A percentile compares a stretch with the other conserved stretches of the same genome.
Conservation (phyloP, 2,329 filamentous ascomycete genomes). For the Colletotrichum somersetense region DNA sequence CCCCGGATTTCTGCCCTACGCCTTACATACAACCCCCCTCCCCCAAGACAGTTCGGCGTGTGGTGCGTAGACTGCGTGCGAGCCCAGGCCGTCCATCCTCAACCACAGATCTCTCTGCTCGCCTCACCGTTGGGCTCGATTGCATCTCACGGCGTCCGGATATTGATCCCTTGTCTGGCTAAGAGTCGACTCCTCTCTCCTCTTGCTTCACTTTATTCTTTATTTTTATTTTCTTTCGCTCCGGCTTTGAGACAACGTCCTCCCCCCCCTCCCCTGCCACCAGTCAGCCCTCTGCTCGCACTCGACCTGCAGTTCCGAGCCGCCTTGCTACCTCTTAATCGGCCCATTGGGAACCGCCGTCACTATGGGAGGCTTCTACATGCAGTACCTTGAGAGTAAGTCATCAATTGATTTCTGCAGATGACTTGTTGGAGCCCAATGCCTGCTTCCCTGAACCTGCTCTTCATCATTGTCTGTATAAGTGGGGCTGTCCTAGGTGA, state of each 20-base stretch:
- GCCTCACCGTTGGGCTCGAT: slow-evolving; percentile 66
- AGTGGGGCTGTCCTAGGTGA: slow-evolving; percentile 30
- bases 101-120: slow-evolving; percentile 51
- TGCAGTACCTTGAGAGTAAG: slow-evolving; percentile 82
- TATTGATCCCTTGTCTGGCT: slow-evolving; percentile 49
- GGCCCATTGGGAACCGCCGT: slow-evolving; percentile 47
- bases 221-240: slow-evolving; percentile 20
- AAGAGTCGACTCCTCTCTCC: slow-evolving; percentile 45
- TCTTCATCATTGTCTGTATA: slow-evolving; percentile 36
- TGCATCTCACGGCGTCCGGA: slow-evolving; percentile 60
- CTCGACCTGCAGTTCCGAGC: slow-evolving; percentile 25
- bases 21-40: slow-evolving; percentile 38
- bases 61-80: slow-evolving; percentile 34
- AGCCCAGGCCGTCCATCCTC: slow-evolving; percentile 44
- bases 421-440: slow-evolving; percentile 35
- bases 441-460: slow-evolving; percentile 37
- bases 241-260: slow-evolving; percentile 31
- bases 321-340: slow-evolving; percentile 18
- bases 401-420: slow-evolving; percentile 50
- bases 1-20: slow-evolving; percentile 42
- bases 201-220: slow-evolving; percentile 33
- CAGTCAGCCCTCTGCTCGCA: slow-evolving; percentile 9
- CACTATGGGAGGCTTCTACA: slow-evolving; percentile 75
- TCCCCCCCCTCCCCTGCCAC: slow-evolving; percentile 32
- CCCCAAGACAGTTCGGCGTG: slow-evolving; percentile 22